Base-by-base conservation (phyloP, 2,329 filamentous ascomycete genomes). In the Dothideomycetes sp. region DNA sequence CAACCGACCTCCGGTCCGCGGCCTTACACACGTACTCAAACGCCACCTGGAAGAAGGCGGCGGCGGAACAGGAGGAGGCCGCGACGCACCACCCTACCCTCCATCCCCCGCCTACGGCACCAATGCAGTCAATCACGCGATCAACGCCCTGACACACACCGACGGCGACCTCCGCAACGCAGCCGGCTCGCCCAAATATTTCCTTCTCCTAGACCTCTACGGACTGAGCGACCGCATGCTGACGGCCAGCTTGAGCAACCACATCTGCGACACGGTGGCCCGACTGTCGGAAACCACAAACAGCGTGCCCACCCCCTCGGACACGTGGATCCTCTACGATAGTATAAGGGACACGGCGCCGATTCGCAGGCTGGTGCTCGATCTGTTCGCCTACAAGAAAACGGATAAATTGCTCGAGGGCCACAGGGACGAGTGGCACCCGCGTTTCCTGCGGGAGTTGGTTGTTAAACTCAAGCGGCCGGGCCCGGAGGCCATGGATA, bases 341-440 rank as follows among this genome's bases (percentile, higher is more conserved):
- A 48, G 49, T 1, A 61, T 69, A 34, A 54, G 57, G 32, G 59
- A 62, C 29, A 54, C 47, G 3, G 52, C 61, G 7, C 59, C 60
- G 4, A 41, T 71, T 15, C 49, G 63, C 10, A 49, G 52, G 5
- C 54, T 71, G 1, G 55, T 70, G 11, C 53, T 70, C 22, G 67
- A 71, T 44, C 57, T 71, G 7, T 71, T 70, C 50, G 64, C 64
- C 1, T 70, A 68, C 57, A 71, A 71, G 51, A 69, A 69, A 46
- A 71, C 67, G 27, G 67, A 69, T 46, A 60, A 63, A 15, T 46
- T 71, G 12, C 54, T 71, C 12, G 61, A 61, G 31, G 59, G 53
- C 15, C 67, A 71, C 46, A 55, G 54, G 39, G 66, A 70, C 43
- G 53, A 59, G 17, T 70, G 67, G 66, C 66, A 70, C 40, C 65